Conservation (phyloP, 1,139 yeast genomes). For the Tardiomyces depauwii region DNA sequence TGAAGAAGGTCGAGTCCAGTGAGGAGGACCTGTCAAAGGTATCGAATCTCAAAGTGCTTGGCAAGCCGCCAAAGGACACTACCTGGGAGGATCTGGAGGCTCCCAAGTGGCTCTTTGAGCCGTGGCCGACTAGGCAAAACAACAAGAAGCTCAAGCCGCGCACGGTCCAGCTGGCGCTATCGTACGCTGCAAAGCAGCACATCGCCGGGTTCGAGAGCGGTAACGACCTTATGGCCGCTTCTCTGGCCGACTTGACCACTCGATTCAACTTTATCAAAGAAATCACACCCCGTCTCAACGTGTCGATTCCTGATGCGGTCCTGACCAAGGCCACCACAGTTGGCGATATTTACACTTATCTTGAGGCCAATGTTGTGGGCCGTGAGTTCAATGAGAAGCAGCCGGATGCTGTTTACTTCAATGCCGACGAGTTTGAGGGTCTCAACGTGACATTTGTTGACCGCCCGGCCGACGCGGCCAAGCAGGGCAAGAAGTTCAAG, state of each 20-base stretch:
- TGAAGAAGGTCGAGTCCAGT: conserved; percentile 12
- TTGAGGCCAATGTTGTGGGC: conserved; percentile 36
- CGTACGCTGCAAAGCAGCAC: not conserved
- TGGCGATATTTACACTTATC: conserved; percentile 34
- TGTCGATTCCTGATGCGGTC: conserved; percentile 54
- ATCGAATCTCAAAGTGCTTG: conserved; percentile 17
- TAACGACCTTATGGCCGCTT: not conserved
- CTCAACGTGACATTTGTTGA: conserved; percentile 39
- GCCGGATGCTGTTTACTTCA: conserved; percentile 66
- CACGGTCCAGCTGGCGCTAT: conserved; percentile 9
- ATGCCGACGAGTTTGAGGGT: conserved; percentile 35
- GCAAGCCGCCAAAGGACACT: conserved; percentile 11
- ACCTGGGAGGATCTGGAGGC: conserved; percentile 12
- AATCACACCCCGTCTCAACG: conserved; percentile 49
- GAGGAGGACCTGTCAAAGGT: conserved; percentile 11
- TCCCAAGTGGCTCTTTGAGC: conserved; percentile 15
- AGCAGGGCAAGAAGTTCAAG: conserved; percentile 32
- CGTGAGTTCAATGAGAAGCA: conserved; percentile 49
- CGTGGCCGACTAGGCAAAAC: conserved; percentile 19
- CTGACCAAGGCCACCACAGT: conserved; percentile 42
- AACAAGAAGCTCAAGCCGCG: conserved; percentile 14
- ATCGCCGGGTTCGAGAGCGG: not conserved
- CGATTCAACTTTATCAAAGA: conserved; percentile 50
- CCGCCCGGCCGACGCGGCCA: conserved; percentile 26
- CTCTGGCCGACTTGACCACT: conserved; percentile 35